A percentile compares a stretch with the other conserved stretches of the same genome.
Evolutionary conservation across 192 early-diverging fungal genomes (phyloP).

Genomic region (Geranomyces variabilis): DNA sequence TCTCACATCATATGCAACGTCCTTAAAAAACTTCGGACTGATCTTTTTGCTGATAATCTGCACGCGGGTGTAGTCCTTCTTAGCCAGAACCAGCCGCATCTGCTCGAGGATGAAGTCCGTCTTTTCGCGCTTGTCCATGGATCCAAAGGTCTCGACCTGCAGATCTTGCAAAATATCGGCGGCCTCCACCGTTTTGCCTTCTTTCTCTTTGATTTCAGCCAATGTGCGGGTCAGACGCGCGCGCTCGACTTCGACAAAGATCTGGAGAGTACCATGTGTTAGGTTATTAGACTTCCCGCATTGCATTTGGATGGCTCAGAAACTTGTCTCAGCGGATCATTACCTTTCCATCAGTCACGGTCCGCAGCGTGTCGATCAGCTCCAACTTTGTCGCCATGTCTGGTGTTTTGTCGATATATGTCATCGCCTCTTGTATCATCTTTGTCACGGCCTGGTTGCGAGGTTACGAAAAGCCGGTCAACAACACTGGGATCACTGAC

Average conservation of each 20-base stretch:
- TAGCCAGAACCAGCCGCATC: conserved; percentile 92
- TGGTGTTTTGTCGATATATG: conserved; percentile 83
- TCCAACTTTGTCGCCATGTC: conserved; percentile 82
- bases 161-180: conserved; percentile 95
- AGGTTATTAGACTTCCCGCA: too few species aligned
- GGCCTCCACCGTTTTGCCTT: conserved; percentile 88
- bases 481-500: too few species aligned
- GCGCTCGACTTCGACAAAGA: conserved; percentile 98
- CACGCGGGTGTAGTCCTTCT: conserved; percentile 87
- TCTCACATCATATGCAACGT: conserved; percentile 73
- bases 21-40: conserved; percentile 90
- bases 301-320: too few species aligned
- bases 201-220: conserved; percentile 85
- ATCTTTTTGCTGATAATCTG: conserved; percentile 97
- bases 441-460: conserved; percentile 77
- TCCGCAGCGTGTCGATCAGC: conserved; percentile 90
- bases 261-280: conserved; percentile 50
- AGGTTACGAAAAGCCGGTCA: background rate
- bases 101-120: conserved; percentile 99
- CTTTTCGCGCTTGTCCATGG: conserved; percentile 98
- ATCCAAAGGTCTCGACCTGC: conserved; percentile 98
- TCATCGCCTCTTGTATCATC: conserved; percentile 94
- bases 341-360: conserved; percentile 94
- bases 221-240: conserved; percentile 91
- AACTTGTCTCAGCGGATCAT: background rate